Conservation (phyloP, 169 alveolate genomes). For the Toxoplasma gondii region DNA sequence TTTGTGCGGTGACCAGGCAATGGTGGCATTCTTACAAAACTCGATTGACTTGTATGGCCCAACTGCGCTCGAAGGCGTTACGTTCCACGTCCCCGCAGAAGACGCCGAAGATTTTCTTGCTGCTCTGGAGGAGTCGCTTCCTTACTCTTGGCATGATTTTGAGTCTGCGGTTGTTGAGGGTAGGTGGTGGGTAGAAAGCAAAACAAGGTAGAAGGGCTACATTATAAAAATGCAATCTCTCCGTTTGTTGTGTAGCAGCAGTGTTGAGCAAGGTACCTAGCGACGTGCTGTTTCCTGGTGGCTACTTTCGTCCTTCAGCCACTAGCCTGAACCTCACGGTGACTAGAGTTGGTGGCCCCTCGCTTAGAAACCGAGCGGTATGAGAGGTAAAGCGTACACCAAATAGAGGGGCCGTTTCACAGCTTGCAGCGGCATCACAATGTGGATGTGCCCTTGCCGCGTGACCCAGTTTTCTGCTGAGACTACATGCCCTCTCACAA, state of each 20-base stretch:
- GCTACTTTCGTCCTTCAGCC: too few species aligned
- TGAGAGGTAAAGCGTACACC: too few species aligned
- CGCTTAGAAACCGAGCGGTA: too few species aligned
- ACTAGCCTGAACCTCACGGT: too few species aligned
- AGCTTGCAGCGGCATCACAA: too few species aligned
- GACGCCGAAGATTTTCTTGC: conserved; percentile 17
- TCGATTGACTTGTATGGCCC: conserved; percentile 2
- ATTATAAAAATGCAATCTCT: background rate
- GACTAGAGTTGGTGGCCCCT: too few species aligned
- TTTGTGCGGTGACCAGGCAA: background rate
- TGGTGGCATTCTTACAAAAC: background rate
- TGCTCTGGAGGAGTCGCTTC: conserved; percentile 4
- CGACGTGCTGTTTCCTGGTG: background rate
- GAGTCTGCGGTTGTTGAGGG: conserved; percentile 14
- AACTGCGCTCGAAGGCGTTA: conserved; percentile 15
- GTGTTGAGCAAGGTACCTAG: background rate
- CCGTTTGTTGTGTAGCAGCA: background rate
- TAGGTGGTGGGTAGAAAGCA: background rate
- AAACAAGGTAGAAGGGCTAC: background rate
- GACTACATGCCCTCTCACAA: too few species aligned
- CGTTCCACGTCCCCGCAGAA: conserved; percentile 33
- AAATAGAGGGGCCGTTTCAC: too few species aligned
- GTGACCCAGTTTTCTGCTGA: too few species aligned
- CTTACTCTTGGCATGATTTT: conserved; percentile 24
- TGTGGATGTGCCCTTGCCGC: too few species aligned